These are phyloP conservation scores for Chlorociboria aeruginascens DNA, from an alignment of 495 filamentous ascomycete genomes.

Conservation along the genomic window DNA sequence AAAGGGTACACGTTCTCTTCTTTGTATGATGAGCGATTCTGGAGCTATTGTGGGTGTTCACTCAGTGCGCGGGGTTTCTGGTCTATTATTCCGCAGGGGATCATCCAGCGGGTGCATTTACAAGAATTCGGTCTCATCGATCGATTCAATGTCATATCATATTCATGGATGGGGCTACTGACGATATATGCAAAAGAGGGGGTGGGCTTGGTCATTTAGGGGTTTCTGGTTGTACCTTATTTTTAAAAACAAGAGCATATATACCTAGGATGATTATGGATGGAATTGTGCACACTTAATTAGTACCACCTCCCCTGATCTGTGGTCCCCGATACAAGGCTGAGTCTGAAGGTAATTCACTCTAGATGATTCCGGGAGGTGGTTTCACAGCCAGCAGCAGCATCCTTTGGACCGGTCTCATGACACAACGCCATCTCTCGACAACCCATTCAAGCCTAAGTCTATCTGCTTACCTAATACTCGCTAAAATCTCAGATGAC, in stretches of 20 bases:
- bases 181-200: slow-evolving; percentile 18
- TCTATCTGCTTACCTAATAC: too few species aligned
- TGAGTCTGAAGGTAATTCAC: too few species aligned
- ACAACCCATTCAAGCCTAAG: too few species aligned
- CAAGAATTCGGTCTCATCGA: slow-evolving; percentile 9
- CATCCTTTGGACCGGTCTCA: too few species aligned
- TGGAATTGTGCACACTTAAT: background rate
- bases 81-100: slow-evolving; percentile 12
- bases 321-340: too few species aligned
- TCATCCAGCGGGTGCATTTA: slow-evolving; percentile 17
- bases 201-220: slow-evolving; percentile 11
- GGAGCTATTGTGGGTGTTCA: slow-evolving; percentile 17
- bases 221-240: background rate
- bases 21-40: slow-evolving; percentile 22
- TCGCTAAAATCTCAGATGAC: too few species aligned
- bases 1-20: slow-evolving; percentile 10
- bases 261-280: background rate
- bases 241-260: background rate
- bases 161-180: slow-evolving; percentile 13
- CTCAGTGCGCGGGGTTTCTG: background rate
- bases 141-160: slow-evolving; percentile 17
- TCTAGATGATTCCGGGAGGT: too few species aligned
- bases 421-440: too few species aligned
- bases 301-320: too few species aligned
- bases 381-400: too few species aligned